These are phyloP conservation scores for Proliferodiscus dingleyae DNA, from an alignment of 2,329 filamentous ascomycete genomes.

Conservation along the genomic window DNA sequence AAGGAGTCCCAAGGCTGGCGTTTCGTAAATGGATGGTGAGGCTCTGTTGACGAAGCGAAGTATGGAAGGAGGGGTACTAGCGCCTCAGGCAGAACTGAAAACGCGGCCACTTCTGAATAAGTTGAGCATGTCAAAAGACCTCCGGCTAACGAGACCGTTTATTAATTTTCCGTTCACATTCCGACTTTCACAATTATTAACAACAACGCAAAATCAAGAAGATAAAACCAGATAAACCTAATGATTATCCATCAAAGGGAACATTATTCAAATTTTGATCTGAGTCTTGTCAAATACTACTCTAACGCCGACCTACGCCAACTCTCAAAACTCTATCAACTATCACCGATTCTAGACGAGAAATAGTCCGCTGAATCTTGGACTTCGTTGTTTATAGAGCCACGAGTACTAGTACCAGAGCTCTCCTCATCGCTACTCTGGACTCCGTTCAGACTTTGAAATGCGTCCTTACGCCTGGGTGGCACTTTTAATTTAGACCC, in stretches of 20 bases:
- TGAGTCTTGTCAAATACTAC: neutral
- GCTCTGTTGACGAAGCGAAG: constrained; percentile 10
- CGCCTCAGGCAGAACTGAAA: constrained; percentile 2
- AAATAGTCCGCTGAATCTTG: constrained; percentile 21
- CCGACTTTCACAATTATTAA: no score
- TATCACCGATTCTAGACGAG: constrained; percentile 7
- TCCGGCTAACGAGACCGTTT: no score
- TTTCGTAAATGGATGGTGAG: constrained; percentile 9
- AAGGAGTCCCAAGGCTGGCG: constrained; percentile 13
- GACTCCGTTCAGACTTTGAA: constrained; percentile 30
- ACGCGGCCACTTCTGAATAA: neutral
- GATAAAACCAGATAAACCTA: neutral
- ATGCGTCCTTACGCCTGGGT: constrained; percentile 5
- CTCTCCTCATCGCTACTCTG: constrained; percentile 31
- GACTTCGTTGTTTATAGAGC: constrained; percentile 14
- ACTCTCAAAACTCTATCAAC: constrained; percentile 7
- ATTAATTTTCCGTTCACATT: no score
- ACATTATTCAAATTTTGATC: constrained; percentile 2
- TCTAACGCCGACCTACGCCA: constrained; percentile 10
- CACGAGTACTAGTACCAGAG: constrained; percentile 21
- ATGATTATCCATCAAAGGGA: neutral
- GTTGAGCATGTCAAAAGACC: no score
- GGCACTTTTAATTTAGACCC: constrained; percentile 32
- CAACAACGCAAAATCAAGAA: neutral
- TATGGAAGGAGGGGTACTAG: constrained; percentile 6